These are phyloP conservation scores for Wickerhamiella parazyma DNA, from an alignment of 805 yeast species.

Conservation along the genomic window DNA sequence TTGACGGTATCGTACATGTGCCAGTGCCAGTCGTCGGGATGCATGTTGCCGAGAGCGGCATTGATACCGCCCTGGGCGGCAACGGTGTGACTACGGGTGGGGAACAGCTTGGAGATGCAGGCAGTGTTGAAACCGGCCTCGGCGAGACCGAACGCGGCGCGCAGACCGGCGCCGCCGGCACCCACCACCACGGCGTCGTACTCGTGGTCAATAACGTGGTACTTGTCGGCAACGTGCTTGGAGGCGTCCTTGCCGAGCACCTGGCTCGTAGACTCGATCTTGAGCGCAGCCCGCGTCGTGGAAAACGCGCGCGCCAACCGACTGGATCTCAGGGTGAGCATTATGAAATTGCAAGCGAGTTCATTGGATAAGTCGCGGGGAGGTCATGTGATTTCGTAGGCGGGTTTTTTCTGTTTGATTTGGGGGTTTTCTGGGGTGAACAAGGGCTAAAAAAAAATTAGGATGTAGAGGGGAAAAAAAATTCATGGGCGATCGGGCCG, in stretches of 20 bases:
- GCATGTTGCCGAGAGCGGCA: slow-evolving; percentile 98
- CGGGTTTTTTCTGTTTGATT: no score
- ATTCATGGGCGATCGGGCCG: no score
- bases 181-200: slow-evolving; percentile 97
- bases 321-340: slow-evolving; percentile 9
- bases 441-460: no score
- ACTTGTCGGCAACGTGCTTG: slow-evolving; percentile 46
- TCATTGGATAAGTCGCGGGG: slow-evolving; percentile 5
- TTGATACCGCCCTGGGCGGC: slow-evolving; percentile 99
- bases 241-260: slow-evolving; percentile 36
- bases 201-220: slow-evolving; percentile 92
- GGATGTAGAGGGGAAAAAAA: no score
- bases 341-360: slow-evolving; percentile 2
- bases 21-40: slow-evolving; percentile 98
- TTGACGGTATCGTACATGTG: slow-evolving; percentile 99
- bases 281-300: slow-evolving; percentile 11
- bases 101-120: slow-evolving; percentile 91
- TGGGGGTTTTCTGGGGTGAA: no score
- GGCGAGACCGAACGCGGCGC: slow-evolving; percentile 97
- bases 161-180: slow-evolving; percentile 98
- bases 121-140: slow-evolving; percentile 97
- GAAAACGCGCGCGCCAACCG: slow-evolving; percentile 12
- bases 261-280: slow-evolving; percentile 24
- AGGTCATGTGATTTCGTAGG: slow-evolving; percentile 2
- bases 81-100: slow-evolving; percentile 96